Evolutionary conservation across 768 basidiomycete genomes (phyloP), one percentile per base, ranked within the genome.

Genomic region (Russula ochroleuca): DNA sequence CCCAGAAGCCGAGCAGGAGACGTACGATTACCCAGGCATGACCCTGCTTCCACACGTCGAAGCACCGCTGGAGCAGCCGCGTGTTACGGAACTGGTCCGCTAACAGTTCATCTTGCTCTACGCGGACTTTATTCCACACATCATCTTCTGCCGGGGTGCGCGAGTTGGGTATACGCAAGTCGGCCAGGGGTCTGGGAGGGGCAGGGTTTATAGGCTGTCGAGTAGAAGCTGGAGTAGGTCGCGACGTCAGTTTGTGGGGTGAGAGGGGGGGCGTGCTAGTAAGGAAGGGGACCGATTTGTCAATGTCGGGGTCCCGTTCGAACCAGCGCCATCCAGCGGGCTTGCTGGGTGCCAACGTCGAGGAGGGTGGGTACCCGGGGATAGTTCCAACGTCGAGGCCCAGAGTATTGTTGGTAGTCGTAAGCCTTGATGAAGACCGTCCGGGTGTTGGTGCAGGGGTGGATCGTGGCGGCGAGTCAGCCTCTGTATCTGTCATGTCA

Each of bases 51-150:
- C 92, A 94, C 63, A 86, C 81, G 53, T 85, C 82, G 84, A 85
- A 89, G 69, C 84, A 92, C 17, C 83, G 83, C 69, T 86, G 85
- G 31, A 90, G 57, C 61, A 93, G 74, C 57, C 78, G 80, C 57
- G 85, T 82, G 35, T 83, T 76, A 49, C 86, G 78, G 72, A 86
- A 92, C 60, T 78, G 77, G 72, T 86, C 88, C 21, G 92, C 92
- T 33, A 84, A 81, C 68, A 81, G 77, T 70, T 92, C 86, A 67
- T 90, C 84, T 68, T 83, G 82, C 51, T 82, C 79, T 78, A 87
- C 82, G 70, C 81, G 80, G 38, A 91, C 85, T 66, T 85, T 89
- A 67, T 85, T 85, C 88, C 90, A 93, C 0, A 86, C 86, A 62
- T 89, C 86, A 59, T 87, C 83, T 70, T 87, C 83, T 68, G 88